Evolutionary conservation across 495 filamentous ascomycete genomes (phyloP), one percentile per base, ranked within the genome.

Genomic region (Penicillium simplicissimum): DNA sequence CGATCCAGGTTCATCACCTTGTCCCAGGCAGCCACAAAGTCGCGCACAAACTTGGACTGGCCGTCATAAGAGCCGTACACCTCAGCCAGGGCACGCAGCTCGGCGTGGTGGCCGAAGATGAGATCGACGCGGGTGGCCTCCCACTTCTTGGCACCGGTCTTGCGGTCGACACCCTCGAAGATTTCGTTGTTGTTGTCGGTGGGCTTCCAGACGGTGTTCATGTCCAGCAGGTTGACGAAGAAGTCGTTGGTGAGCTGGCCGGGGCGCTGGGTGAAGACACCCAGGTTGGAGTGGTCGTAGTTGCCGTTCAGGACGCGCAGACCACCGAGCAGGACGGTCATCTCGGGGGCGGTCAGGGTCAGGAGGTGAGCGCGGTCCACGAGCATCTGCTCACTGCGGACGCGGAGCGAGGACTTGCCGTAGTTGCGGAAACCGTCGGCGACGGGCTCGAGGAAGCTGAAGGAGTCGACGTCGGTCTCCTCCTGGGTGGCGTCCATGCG

Each of bases 391-490:
- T 91, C 88, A 23, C 82, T 79, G 65, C 76, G 77, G 3, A 86
- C 86, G 34, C 86, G 84, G 6, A 67, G 53, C 6, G 81, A 84
- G 9, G 81, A 83, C 51, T 78, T 75, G 67, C 87, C 87, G 65
- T 88, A 91, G 82, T 85, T 90, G 74, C 88, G 88, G 88, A 91
- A 91, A 21, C 86, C 88, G 64, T 91, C 88, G 55, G 78, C 79
- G 28, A 73, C 48, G 0, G 88, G 87, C 76, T 88, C 81, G 56
- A 91, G 82, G 69, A 85, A 76, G 35, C 61, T 60, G 76, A 89
- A 85, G 6, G 87, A 86, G 54, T 84, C 68, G 53, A 79, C 78
- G 57, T 91, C 87, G 14, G 88, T 90, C 62, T 89, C 75, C 63
- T 89, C 86, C 64, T 85, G 78, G 0, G 82, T 77, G 37, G 88